Percentiles rank a stretch among this genome's conserved stretches.
phyloP scores from a whole-genome alignment of 116 monocot species.

The Dioscorea cayenensis region DNA sequence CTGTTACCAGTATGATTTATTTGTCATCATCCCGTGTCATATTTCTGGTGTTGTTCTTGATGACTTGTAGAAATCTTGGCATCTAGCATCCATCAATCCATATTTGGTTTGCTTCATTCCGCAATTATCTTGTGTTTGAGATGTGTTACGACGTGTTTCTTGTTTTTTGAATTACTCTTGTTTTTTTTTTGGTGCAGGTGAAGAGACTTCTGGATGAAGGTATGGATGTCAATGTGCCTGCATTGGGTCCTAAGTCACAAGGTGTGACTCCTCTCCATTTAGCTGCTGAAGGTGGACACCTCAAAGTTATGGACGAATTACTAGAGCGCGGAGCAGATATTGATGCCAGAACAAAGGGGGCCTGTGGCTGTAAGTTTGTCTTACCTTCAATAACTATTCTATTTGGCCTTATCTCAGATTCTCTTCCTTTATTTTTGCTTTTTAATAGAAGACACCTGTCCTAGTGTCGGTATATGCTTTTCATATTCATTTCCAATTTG shows the following conservation, averaged over 20 bases:
- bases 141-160: too few species aligned
- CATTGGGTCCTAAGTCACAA: conserved; percentile 85
- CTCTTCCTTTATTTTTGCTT: not conserved
- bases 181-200: conserved; percentile 33
- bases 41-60: not conserved
- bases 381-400: too few species aligned
- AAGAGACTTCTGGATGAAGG: conserved; percentile 79
- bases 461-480: too few species aligned
- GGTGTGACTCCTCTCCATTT: conserved; percentile 93
- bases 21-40: not conserved
- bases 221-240: conserved; percentile 67
- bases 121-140: too few species aligned
- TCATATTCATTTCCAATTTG: too few species aligned
- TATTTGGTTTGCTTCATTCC: too few species aligned
- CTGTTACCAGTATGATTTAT: not conserved
- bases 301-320: conserved; percentile 90
- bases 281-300: conserved; percentile 90
- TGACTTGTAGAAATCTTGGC: not conserved
- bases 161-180: not conserved
- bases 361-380: conserved; percentile 83
- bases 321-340: conserved; percentile 94
- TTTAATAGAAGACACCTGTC: too few species aligned
- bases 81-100: too few species aligned
- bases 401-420: too few species aligned
- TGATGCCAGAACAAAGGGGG: conserved; percentile 95